Conservation (phyloP, 1,139 yeast species). For the Nakaseomyces uthaithaninus region DNA sequence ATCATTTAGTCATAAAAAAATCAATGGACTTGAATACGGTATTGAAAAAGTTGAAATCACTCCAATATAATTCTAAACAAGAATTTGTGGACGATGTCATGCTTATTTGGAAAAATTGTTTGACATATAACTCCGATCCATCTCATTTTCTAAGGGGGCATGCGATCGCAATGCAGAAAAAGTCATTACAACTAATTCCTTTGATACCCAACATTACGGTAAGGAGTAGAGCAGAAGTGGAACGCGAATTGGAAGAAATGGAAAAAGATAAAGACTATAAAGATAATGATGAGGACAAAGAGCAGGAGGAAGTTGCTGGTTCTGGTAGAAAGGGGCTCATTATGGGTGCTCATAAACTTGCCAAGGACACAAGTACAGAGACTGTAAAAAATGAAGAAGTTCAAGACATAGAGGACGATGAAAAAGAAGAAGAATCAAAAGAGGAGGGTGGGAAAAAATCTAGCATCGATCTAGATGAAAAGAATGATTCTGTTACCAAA, state of each 20-base stretch:
- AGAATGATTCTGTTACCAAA: too few species aligned
- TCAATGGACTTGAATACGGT: constrained; percentile 98
- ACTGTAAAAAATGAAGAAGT: constrained; percentile 9
- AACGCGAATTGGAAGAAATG: constrained; percentile 60
- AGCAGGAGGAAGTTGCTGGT: constrained; percentile 28
- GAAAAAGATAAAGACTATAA: constrained; percentile 28
- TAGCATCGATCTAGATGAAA: too few species aligned
- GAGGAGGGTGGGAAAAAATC: too few species aligned
- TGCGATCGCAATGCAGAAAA: constrained; percentile 93
- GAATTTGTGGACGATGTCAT: constrained; percentile 89
- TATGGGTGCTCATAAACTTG: constrained; percentile 32
- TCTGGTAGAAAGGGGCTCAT: constrained; percentile 32
- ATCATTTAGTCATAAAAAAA: constrained; percentile 75
- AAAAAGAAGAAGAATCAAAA: constrained; percentile 7
- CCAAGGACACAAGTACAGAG: constrained; percentile 9
- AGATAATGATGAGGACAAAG: constrained; percentile 17
- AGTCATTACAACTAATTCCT: constrained; percentile 66
- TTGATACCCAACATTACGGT: constrained; percentile 82
- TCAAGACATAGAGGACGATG: neutral
- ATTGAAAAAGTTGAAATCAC: constrained; percentile 73
- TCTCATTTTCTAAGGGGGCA: constrained; percentile 84
- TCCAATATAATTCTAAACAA: constrained; percentile 73
- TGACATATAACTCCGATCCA: constrained; percentile 91
- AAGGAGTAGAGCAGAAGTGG: constrained; percentile 76
- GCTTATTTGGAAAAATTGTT: constrained; percentile 93